Percentiles rank a stretch among this genome's conserved stretches.
Evolutionary conservation across 441 rosid genomes (phyloP).

Genomic region (Erodium texanum): DNA sequence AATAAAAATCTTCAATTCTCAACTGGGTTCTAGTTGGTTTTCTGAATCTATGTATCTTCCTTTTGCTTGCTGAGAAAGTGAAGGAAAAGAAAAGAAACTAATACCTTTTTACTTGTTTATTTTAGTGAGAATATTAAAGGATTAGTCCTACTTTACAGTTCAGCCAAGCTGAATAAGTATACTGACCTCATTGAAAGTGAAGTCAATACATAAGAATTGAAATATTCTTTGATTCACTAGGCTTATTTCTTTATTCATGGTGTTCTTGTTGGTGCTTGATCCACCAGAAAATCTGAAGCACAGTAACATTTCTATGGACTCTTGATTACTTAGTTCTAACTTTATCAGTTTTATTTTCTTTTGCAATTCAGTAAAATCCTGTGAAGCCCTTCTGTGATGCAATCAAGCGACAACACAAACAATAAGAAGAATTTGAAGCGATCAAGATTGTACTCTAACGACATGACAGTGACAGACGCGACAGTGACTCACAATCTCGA

Average conservation of each 20-base stretch:
- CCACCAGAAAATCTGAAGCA: background rate
- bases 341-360: constrained; percentile 18
- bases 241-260: background rate
- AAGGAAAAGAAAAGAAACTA: background rate
- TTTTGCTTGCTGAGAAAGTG: background rate
- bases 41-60: background rate
- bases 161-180: background rate
- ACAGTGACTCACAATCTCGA: constrained; percentile 29
- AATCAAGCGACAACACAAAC: constrained; percentile 32
- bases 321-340: background rate
- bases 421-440: constrained; percentile 42
- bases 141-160: background rate
- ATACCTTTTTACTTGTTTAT: background rate
- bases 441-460: constrained; percentile 29
- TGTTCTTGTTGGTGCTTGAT: background rate
- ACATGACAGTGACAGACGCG: constrained; percentile 56
- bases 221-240: background rate
- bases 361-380: constrained; percentile 16
- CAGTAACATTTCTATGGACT: background rate
- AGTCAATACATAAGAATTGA: background rate
- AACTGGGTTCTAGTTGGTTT: too few species aligned
- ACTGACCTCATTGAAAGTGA: background rate
- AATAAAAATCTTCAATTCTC: too few species aligned
- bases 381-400: constrained; percentile 42
- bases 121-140: background rate